Evolutionary conservation across 2,329 filamentous ascomycete species (phyloP).

Genomic region (Talaromyces sp.): DNA sequence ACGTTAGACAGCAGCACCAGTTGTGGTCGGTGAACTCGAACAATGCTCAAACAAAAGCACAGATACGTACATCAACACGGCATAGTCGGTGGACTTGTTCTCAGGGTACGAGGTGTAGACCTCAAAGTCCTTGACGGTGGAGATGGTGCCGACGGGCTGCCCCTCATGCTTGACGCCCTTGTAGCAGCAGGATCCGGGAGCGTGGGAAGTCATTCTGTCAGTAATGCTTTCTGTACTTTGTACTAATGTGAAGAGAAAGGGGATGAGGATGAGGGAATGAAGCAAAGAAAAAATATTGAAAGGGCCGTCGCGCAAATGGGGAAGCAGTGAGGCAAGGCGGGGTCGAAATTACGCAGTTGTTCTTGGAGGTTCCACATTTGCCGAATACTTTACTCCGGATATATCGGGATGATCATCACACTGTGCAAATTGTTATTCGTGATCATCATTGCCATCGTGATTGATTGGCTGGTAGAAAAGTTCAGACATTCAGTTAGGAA

Average conservation of each 20-base stretch:
- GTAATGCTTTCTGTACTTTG: neutral
- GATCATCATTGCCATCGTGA: too few species aligned
- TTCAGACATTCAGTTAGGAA: neutral
- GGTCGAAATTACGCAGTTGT: neutral
- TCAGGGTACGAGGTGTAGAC: slow-evolving; percentile 50
- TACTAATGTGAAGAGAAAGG: neutral
- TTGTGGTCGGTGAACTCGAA: neutral
- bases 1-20: neutral
- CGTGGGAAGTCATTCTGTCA: slow-evolving; percentile 12
- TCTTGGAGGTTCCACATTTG: neutral
- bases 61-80: slow-evolving; percentile 43
- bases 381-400: neutral
- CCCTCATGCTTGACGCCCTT: slow-evolving; percentile 41
- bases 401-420: neutral
- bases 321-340: neutral
- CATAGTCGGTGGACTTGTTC: slow-evolving; percentile 46
- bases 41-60: neutral
- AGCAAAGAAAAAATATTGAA: neutral
- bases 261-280: neutral
- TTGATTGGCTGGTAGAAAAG: neutral
- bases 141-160: slow-evolving; percentile 36
- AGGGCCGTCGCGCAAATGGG: neutral
- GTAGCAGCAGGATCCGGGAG: slow-evolving; percentile 14
- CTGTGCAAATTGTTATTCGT: neutral
- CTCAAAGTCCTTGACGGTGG: slow-evolving; percentile 39